Percentiles rank a stretch among this genome's conserved stretches.
phyloP scores from a whole-genome alignment of 768 basidiomycete genomes.

The Collybiopsis luxurians region DNA sequence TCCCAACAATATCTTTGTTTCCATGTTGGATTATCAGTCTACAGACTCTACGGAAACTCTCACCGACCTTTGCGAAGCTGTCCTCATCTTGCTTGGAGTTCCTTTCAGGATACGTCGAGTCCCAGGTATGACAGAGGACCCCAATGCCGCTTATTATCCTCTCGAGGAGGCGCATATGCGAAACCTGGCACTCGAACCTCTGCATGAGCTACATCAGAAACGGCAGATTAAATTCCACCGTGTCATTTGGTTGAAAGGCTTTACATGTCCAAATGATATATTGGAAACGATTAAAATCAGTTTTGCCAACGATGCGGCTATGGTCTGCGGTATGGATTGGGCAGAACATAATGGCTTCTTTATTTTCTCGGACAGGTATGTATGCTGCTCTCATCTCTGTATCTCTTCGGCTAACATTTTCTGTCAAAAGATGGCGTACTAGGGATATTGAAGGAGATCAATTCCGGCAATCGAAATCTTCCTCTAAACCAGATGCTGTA shows the following conservation, averaged over 20 bases:
- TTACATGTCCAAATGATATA: slow-evolving; percentile 98
- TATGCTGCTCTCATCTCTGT: slow-evolving; percentile 4
- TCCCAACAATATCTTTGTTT: slow-evolving; percentile 88
- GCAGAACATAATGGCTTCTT: slow-evolving; percentile 97
- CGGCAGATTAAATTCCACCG: slow-evolving; percentile 82
- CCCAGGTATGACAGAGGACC: slow-evolving; percentile 88
- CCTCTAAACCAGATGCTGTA: slow-evolving; percentile 84
- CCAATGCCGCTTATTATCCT: slow-evolving; percentile 89
- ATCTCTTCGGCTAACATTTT: background rate
- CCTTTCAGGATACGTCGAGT: slow-evolving; percentile 93
- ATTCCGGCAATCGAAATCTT: slow-evolving; percentile 95
- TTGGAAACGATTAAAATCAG: slow-evolving; percentile 93
- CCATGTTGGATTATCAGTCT: slow-evolving; percentile 96
- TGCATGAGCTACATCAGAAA: slow-evolving; percentile 75
- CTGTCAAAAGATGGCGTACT: slow-evolving; percentile 78
- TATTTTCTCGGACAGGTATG: slow-evolving; percentile 95
- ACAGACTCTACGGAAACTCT: slow-evolving; percentile 94
- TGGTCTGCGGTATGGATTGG: slow-evolving; percentile 99
- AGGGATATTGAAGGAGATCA: slow-evolving; percentile 98
- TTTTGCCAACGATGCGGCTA: slow-evolving; percentile 87
- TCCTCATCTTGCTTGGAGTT: slow-evolving; percentile 88
- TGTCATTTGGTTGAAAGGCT: slow-evolving; percentile 98
- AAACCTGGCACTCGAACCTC: slow-evolving; percentile 89
- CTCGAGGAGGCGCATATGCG: slow-evolving; percentile 92
- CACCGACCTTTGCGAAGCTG: slow-evolving; percentile 92